phyloP scores from a whole-genome alignment of 1,284 basidiomycete genomes.

The Irpex lacteus region DNA sequence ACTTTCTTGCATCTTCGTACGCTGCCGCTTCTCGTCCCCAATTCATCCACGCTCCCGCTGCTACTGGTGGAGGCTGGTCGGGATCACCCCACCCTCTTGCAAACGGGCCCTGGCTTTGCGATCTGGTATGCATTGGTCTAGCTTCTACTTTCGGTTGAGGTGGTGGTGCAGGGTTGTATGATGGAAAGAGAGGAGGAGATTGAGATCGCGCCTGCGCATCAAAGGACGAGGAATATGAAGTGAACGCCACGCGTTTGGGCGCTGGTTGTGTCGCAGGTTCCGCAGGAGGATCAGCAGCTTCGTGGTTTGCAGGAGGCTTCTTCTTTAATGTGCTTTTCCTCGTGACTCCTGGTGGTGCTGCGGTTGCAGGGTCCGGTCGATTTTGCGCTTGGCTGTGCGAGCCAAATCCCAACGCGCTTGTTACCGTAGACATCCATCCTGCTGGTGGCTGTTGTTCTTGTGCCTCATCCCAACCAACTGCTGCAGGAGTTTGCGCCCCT shows the following conservation, averaged over 20 bases:
- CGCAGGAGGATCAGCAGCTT: neutral
- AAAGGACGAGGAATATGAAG: neutral
- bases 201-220: neutral
- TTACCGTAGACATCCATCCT: conserved; percentile 2
- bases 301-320: neutral
- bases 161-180: neutral
- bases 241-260: conserved; percentile 11
- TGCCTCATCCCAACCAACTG: neutral
- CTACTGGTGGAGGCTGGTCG: neutral
- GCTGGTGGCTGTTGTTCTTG: neutral
- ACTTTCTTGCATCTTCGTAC: conserved; percentile 2
- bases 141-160: neutral
- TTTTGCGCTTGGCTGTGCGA: conserved; percentile 1
- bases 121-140: conserved; percentile 1
- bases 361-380: neutral
- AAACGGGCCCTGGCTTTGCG: neutral
- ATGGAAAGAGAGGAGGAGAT: neutral
- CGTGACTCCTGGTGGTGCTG: neutral
- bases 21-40: conserved; percentile 5
- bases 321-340: conserved; percentile 11
- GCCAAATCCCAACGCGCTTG: conserved; percentile 7
- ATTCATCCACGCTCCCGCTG: conserved; percentile 6
- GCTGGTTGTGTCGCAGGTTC: conserved; percentile 1
- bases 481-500: neutral
- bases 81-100: conserved; percentile 5